phyloP scores from a whole-genome alignment of 1,284 basidiomycete species.

The Cutaneotrichosporon dermatis region DNA sequence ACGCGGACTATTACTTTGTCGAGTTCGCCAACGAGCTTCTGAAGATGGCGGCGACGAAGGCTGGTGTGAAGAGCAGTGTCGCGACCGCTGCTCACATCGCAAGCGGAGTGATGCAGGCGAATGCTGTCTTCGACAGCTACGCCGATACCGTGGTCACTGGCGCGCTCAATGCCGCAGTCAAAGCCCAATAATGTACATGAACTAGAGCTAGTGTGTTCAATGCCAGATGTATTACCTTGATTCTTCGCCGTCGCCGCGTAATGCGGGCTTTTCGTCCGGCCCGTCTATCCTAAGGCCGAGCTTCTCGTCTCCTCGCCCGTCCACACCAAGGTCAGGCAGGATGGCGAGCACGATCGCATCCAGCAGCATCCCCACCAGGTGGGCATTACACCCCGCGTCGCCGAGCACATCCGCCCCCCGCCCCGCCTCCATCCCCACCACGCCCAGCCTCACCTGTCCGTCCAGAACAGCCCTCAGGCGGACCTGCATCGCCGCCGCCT shows the following conservation, averaged over 20 bases:
- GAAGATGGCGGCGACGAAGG: slow-evolving; percentile 14
- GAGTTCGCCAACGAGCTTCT: slow-evolving; percentile 39
- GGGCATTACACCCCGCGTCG: slow-evolving; percentile 38
- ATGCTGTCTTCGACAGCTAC: too few relatives aligned
- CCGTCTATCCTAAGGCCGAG: neutral
- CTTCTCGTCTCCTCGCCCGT: neutral
- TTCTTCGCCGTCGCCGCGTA: too few relatives aligned
- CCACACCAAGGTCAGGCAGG: slow-evolving; percentile 29
- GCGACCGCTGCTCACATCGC: too few relatives aligned
- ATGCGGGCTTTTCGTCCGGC: neutral
- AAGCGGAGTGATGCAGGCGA: too few relatives aligned
- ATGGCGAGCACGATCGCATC: slow-evolving; percentile 27
- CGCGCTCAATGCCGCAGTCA: too few relatives aligned
- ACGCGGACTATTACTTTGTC: slow-evolving; percentile 41
- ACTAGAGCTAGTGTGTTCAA: too few relatives aligned
- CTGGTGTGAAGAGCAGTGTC: too few relatives aligned
- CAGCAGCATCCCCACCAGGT: slow-evolving; percentile 37
- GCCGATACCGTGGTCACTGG: too few relatives aligned
- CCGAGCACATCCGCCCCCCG: slow-evolving; percentile 25
- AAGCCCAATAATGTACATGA: too few relatives aligned
- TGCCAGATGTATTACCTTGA: too few relatives aligned
- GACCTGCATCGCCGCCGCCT: slow-evolving; percentile 16
- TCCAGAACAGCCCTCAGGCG: neutral
- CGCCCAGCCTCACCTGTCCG: neutral
- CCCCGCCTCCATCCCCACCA: neutral